These are phyloP conservation scores for Golovinomyces cichoracearum DNA, from an alignment of 2,329 filamentous ascomycete species.

Conservation along the genomic window DNA sequence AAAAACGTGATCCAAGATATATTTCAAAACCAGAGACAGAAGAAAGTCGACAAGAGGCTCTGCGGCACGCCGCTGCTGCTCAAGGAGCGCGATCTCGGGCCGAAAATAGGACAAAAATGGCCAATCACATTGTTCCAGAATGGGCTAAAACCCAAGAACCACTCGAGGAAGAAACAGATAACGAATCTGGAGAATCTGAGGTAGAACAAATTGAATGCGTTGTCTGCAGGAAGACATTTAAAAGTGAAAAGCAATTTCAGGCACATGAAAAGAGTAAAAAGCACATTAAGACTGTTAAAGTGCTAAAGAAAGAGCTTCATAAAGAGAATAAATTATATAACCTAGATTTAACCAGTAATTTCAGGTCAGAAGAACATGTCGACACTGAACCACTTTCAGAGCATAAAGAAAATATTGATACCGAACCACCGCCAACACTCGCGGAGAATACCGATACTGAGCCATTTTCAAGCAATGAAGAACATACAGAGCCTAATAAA, in stretches of 20 bases:
- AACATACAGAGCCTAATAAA: no score
- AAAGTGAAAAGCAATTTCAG: constrained; percentile 78
- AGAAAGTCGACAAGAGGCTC: constrained; percentile 49
- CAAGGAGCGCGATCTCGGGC: constrained; percentile 66
- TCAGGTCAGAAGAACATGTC: not conserved
- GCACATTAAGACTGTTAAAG: constrained; percentile 62
- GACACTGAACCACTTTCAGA: not conserved
- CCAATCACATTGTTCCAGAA: constrained; percentile 38
- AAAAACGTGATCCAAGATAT: constrained; percentile 75
- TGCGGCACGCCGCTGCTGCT: constrained; percentile 54
- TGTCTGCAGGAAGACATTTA: constrained; percentile 53
- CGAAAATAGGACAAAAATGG: constrained; percentile 50
- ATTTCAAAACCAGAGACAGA: constrained; percentile 52
- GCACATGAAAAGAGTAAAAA: constrained; percentile 94
- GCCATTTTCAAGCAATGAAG: no score
- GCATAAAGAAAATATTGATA: constrained; percentile 1
- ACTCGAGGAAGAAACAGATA: constrained; percentile 30
- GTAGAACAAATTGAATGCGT: constrained; percentile 43
- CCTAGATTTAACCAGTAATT: constrained; percentile 15
- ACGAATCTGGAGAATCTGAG: constrained; percentile 25
- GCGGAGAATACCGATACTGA: no score
- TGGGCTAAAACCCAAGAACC: constrained; percentile 42
- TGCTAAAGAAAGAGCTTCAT: constrained; percentile 58
- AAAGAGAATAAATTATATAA: constrained; percentile 44
- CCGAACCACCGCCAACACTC: not conserved